A percentile compares a stretch with the other conserved stretches of the same genome.
phyloP scores from a whole-genome alignment of 2,329 filamentous ascomycete species.

The Tothia fuscella region DNA sequence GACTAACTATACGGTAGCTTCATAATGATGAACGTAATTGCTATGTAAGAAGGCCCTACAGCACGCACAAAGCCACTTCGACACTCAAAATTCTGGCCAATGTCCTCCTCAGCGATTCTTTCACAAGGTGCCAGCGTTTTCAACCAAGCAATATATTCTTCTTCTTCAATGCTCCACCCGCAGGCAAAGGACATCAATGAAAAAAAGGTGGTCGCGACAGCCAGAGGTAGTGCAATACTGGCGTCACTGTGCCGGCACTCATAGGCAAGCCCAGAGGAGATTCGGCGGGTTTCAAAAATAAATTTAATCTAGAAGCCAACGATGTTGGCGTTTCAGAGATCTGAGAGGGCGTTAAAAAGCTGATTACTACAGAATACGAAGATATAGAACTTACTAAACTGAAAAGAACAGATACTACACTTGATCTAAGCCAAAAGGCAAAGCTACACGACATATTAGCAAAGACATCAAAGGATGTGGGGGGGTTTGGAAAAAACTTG shows the following conservation, averaged over 20 bases:
- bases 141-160: not conserved
- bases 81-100: not conserved
- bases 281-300: constrained; percentile 52
- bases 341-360: too few relatives aligned
- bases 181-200: constrained; percentile 12
- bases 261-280: constrained; percentile 62
- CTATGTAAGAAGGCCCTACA: too few relatives aligned
- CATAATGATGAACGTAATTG: too few relatives aligned
- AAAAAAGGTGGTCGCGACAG: constrained; percentile 48
- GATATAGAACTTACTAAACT: too few relatives aligned
- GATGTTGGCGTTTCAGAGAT: constrained; percentile 75
- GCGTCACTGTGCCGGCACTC: constrained; percentile 54
- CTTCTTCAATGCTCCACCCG: constrained; percentile 12
- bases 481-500: too few relatives aligned
- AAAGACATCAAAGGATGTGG: too few relatives aligned
- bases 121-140: not conserved
- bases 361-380: too few relatives aligned
- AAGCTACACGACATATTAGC: too few relatives aligned
- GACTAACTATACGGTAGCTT: too few relatives aligned
- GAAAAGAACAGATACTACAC: constrained; percentile 8
- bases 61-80: not conserved
- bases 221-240: constrained; percentile 63
- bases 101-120: not conserved
- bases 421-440: constrained; percentile 7
- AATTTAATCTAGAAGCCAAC: constrained; percentile 62